Percentiles rank a stretch among this genome's conserved stretches.
These are phyloP conservation scores for Xylaria palmicola DNA, from an alignment of 495 filamentous ascomycete species.

Conservation along the genomic window DNA sequence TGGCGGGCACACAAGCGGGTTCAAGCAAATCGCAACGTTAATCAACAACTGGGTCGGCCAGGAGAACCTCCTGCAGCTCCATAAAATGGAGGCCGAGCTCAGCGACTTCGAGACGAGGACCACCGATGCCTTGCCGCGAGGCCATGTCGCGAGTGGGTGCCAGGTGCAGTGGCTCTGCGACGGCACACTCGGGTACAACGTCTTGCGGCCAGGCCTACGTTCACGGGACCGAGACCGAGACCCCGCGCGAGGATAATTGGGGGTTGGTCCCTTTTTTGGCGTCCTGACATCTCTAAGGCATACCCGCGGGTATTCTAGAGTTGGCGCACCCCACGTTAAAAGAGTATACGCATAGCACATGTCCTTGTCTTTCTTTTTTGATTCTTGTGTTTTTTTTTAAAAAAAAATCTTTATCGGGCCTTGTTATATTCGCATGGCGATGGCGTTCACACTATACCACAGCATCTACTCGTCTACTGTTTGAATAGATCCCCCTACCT, in stretches of 20 bases:
- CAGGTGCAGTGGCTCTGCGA: conserved; percentile 18
- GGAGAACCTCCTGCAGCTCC: conserved; percentile 44
- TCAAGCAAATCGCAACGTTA: conserved; percentile 47
- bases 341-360: background rate
- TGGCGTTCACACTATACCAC: conserved; percentile 18
- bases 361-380: background rate
- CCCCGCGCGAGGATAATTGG: background rate
- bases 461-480: conserved; percentile 4
- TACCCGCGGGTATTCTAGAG: background rate
- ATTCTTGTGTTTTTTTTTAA: too few species aligned
- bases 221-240: conserved; percentile 4
- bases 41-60: conserved; percentile 56
- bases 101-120: conserved; percentile 38
- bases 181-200: conserved; percentile 13
- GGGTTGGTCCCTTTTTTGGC: background rate
- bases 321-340: conserved; percentile 1
- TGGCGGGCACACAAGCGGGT: conserved; percentile 55
- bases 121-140: conserved; percentile 1
- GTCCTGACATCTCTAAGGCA: conserved; percentile 1
- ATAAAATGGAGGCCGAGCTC: conserved; percentile 55
- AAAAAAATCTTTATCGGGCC: background rate
- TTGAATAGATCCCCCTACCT: conserved; percentile 13
- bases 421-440: conserved; percentile 13
- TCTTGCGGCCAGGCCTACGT: conserved; percentile 8
- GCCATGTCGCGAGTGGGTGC: conserved; percentile 9